phyloP scores from a whole-genome alignment of 257 asterid genomes.

The Capsicum pubescens region DNA sequence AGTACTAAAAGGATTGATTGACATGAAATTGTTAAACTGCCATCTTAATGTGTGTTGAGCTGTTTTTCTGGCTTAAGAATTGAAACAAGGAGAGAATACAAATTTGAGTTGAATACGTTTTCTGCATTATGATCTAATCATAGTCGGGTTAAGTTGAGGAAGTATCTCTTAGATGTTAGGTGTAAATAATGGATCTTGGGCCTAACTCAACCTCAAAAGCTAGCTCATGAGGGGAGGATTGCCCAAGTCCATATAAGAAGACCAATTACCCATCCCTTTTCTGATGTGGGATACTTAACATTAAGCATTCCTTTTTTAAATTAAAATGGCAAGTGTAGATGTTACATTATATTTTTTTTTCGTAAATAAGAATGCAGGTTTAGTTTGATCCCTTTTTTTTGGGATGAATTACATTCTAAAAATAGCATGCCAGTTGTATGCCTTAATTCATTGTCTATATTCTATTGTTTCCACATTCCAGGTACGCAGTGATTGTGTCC shows the following conservation, averaged over 20 bases:
- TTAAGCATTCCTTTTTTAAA: not conserved
- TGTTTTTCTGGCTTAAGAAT: not conserved
- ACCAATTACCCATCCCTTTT: too few relatives aligned
- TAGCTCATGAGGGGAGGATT: too few relatives aligned
- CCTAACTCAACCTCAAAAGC: too few relatives aligned
- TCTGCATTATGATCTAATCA: not conserved
- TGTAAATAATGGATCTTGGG: too few relatives aligned
- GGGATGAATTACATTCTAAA: not conserved
- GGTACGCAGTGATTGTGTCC: slow-evolving; percentile 70
- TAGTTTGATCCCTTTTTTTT: not conserved
- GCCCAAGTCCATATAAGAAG: too few relatives aligned
- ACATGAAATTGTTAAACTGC: not conserved
- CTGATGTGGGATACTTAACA: too few relatives aligned
- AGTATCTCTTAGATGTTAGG: not conserved
- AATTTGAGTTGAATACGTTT: not conserved
- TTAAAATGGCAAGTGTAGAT: not conserved
- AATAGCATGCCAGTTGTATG: not conserved
- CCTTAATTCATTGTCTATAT: slow-evolving; percentile 2
- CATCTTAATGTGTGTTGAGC: not conserved
- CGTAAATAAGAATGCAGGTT: not conserved
- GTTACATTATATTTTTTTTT: not conserved
- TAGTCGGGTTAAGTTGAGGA: not conserved
- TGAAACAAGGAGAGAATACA: not conserved
- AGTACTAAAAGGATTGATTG: not conserved
- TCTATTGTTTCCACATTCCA: slow-evolving; percentile 40